Evolutionary conservation across 73 alveolate genomes (phyloP), one percentile per base, ranked within the genome.

Genomic region (Paramecium pentaurelia): DNA sequence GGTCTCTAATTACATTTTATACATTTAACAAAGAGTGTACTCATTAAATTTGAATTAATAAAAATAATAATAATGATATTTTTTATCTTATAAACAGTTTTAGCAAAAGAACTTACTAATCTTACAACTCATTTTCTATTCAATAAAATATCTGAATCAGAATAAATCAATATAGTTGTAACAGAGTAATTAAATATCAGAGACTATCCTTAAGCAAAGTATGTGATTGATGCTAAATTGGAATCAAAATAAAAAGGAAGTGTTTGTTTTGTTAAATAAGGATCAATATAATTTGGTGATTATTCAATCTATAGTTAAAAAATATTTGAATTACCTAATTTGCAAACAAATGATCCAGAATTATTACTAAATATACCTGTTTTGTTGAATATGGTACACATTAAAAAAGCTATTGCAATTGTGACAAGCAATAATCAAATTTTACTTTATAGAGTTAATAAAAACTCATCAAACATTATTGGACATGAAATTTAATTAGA

Each of bases 371-470:
- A 44, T 14, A 80, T 28, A 5, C 73, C 91, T 20, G 14, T 80
- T 32, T 45, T 80, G 73, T 80, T 80, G 73, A 80, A 80, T 80
- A 80, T 80, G 91, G 75, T 80, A 45, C 91, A 80, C 20, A 44
- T 80, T 6, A 80, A 20, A 42, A 9, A 40, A 18, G 91, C 42
- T 0, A 14, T 80, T 40, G 91, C 75, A 0, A 44, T 47, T 8
- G 91, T 80, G 49, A 80, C 77, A 32, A 80, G 91, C 58, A 37
- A 80, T 22, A 34, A 80, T 49, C 49, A 80, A 80, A 0, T 80
- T n/a, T 38, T 73, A 36, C 20, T 73, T 8, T 73, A 73, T 38
- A 37, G 11, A n/a, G 27, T 73, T 4, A 36, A 32, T 8, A 73
- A 73, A 73, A 40, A 73, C 22, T 12, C 38, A 37, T 73, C 14